Base-by-base conservation (phyloP, 1,284 basidiomycete species). In the Trichosporon asahii region DNA sequence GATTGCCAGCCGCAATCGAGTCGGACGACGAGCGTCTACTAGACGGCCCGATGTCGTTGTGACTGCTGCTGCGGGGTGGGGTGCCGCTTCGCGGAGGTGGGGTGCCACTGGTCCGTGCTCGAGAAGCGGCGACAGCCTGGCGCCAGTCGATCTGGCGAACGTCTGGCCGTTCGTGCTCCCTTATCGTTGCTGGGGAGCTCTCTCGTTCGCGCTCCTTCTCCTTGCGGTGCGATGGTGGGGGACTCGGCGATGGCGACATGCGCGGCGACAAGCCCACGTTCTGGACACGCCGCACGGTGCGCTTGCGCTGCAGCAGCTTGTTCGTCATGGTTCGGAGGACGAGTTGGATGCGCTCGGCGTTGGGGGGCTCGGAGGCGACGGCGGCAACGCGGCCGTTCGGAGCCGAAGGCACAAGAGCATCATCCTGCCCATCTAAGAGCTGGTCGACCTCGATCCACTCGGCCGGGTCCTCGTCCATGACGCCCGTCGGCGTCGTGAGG, bases 321-420 rank as follows among this genome's bases (percentile, higher is more conserved):
- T 82, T 80, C 7, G 84, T 86, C 77, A 85, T 85, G 2, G 84
- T 85, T 49, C 80, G 79, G 9, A 86, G 75, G 0, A 85, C 83
- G 18, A 85, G 76, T 68, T 85, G 83, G 31, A 85, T 76, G 8
- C 78, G 72, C n/a, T 80, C 77, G 11, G 75, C 68, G 70, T 75
- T 81, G 29, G 77, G 76, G 3, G 75, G n/a, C 46, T 66, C 65
- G 11, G 46, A 29, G 23, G 53, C 66, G 5, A 60, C 53, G 21
- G 53, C 31, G 3, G 64, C 64, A n/a, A 65, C 63, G 12, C 49
- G 23, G 23, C 31, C 46, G 46, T 66, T 66, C 18, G 65, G 27
- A 12, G 23, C 29, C 33, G 68, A 64, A 2, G 67, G 44, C 15
- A 66, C 40, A 21, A 66, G 25, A 6, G 23, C 49, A 8, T 66